phyloP scores from a whole-genome alignment of 495 filamentous ascomycete species.

The Trichocladium uniseriatum region DNA sequence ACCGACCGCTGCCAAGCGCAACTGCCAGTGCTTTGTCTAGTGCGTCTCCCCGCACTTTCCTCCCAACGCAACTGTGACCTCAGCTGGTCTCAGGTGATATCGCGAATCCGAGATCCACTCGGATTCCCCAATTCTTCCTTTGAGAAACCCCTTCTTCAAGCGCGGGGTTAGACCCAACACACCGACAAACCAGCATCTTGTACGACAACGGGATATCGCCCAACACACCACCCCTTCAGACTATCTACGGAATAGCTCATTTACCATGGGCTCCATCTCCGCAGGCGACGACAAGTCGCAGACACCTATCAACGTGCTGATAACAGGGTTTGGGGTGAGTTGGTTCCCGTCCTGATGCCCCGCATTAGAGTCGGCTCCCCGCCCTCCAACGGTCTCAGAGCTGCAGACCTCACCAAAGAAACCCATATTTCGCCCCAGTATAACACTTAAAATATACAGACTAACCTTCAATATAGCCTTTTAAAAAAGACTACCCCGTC shows the following conservation, averaged over 20 bases:
- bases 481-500: conserved; percentile 50
- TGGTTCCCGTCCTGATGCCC: neutral
- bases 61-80: neutral
- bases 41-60: neutral
- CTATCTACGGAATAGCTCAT: neutral
- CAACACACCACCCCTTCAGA: neutral
- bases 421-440: too few species aligned
- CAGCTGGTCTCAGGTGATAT: too few species aligned
- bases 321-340: conserved; percentile 67
- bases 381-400: neutral
- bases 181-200: neutral
- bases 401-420: neutral
- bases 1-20: too few species aligned
- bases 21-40: too few species aligned
- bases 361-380: neutral
- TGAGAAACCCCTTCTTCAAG: neutral
- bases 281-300: conserved; percentile 11
- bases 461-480: conserved; percentile 42
- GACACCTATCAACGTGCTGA: conserved; percentile 54
- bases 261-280: conserved; percentile 33
- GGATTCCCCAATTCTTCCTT: neutral
- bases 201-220: neutral
- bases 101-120: neutral
- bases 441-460: neutral
- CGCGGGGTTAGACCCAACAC: neutral